phyloP scores from a whole-genome alignment of 495 filamentous ascomycete species.

The Xylaria curta region DNA sequence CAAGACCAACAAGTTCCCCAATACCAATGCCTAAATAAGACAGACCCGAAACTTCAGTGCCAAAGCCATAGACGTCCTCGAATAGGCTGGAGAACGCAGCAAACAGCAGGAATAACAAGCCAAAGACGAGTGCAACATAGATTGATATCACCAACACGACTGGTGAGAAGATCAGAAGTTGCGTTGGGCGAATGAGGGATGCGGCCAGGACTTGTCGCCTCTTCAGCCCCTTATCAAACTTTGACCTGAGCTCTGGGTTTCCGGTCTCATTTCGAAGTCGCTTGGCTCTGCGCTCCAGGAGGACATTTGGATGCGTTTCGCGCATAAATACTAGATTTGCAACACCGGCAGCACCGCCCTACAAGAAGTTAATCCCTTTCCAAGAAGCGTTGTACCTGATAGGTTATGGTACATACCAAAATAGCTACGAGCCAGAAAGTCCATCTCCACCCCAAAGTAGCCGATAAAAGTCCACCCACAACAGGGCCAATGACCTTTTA shows the following conservation, averaged over 20 bases:
- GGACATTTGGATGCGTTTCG: slow-evolving; percentile 67
- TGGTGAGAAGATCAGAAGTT: slow-evolving; percentile 60
- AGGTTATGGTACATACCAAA: slow-evolving; percentile 48
- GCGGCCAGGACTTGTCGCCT: slow-evolving; percentile 41
- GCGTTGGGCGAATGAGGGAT: slow-evolving; percentile 57
- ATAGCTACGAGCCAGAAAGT: slow-evolving; percentile 66
- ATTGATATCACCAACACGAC: slow-evolving; percentile 70
- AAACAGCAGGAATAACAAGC: slow-evolving; percentile 78
- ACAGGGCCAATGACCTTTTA: slow-evolving; percentile 57
- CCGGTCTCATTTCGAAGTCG: slow-evolving; percentile 52
- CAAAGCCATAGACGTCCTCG: slow-evolving; percentile 54
- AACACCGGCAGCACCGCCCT: slow-evolving; percentile 40
- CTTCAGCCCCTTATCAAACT: slow-evolving; percentile 51
- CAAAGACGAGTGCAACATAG: slow-evolving; percentile 76
- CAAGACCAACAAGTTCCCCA: slow-evolving; percentile 44
- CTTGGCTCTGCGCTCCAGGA: slow-evolving; percentile 62
- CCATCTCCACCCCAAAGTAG: slow-evolving; percentile 66
- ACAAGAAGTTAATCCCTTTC: neutral
- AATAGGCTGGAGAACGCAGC: slow-evolving; percentile 69
- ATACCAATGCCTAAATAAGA: slow-evolving; percentile 49
- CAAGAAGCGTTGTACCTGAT: neutral
- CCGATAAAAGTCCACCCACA: slow-evolving; percentile 59
- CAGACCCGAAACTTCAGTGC: slow-evolving; percentile 44
- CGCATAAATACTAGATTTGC: slow-evolving; percentile 55
- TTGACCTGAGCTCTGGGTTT: slow-evolving; percentile 48